Evolutionary conservation across 1,284 basidiomycete genomes (phyloP).

Genomic region (Leccinum pseudoinsigne): DNA sequence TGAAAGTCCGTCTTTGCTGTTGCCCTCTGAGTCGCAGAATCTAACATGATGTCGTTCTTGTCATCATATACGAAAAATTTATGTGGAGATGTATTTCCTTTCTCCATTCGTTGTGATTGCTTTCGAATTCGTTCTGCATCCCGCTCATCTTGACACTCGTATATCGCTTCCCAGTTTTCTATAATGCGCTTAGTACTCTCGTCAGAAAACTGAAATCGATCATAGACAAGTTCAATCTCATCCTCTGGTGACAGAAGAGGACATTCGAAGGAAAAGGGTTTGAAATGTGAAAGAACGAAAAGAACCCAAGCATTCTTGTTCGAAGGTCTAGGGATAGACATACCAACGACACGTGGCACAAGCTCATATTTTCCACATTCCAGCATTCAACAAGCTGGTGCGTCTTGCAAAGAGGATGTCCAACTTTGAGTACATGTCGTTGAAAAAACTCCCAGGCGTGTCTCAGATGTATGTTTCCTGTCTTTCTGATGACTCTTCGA

Average conservation of each 20-base stretch:
- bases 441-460: background rate
- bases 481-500: background rate
- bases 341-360: background rate
- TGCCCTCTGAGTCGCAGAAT: too few relatives aligned
- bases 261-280: slow-evolving; percentile 19
- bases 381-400: background rate
- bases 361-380: background rate
- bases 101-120: background rate
- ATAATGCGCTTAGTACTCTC: background rate
- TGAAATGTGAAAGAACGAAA: slow-evolving; percentile 29
- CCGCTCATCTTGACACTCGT: slow-evolving; percentile 9
- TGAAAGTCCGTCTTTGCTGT: too few relatives aligned
- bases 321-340: background rate
- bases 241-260: background rate
- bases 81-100: background rate
- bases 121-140: slow-evolving; percentile 1
- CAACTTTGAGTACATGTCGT: background rate
- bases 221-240: background rate
- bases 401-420: background rate
- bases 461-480: background rate
- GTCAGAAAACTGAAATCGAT: background rate
- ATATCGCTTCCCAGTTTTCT: slow-evolving; percentile 9
- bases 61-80: too few relatives aligned
- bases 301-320: slow-evolving; percentile 9
- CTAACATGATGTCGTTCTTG: too few relatives aligned